Percentiles rank a stretch among this genome's conserved stretches.
These are phyloP conservation scores for Suillus lakei DNA, from an alignment of 768 basidiomycete genomes.

Conservation along the genomic window DNA sequence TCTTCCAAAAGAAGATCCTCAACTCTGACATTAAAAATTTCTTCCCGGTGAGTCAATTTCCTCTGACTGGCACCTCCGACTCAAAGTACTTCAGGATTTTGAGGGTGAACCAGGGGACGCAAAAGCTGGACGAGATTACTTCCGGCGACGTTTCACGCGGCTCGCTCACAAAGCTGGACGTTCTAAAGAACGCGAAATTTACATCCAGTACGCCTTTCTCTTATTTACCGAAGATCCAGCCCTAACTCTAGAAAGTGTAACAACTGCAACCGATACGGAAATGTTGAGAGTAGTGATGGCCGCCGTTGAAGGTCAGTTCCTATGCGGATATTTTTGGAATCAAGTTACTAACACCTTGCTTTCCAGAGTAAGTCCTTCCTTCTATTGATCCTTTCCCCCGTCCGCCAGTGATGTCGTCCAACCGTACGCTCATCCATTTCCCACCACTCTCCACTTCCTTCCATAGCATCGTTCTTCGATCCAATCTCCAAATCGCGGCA, in stretches of 20 bases:
- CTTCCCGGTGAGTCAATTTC: constrained; percentile 68
- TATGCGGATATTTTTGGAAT: constrained; percentile 13
- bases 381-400: constrained; percentile 27
- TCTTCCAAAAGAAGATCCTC: constrained; percentile 84
- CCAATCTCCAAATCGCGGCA: constrained; percentile 39
- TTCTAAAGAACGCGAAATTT: constrained; percentile 87
- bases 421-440: constrained; percentile 33
- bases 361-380: constrained; percentile 66
- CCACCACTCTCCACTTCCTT: constrained; percentile 20
- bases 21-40: constrained; percentile 86
- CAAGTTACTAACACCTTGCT: constrained; percentile 18
- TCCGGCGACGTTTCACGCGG: constrained; percentile 82
- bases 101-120: constrained; percentile 78
- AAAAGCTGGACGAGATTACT: constrained; percentile 84
- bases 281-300: constrained; percentile 93
- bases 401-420: constrained; percentile 26
- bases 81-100: constrained; percentile 62
- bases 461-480: constrained; percentile 42
- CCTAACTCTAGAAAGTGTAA: constrained; percentile 55
- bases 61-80: constrained; percentile 6
- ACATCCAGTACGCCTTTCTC: constrained; percentile 79
- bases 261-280: constrained; percentile 89
- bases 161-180: constrained; percentile 86
- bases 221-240: constrained; percentile 13
- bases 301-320: constrained; percentile 84